Evolutionary conservation across 768 basidiomycete genomes (phyloP), one percentile per base, ranked within the genome.

Genomic region (Trametopsis cervina): DNA sequence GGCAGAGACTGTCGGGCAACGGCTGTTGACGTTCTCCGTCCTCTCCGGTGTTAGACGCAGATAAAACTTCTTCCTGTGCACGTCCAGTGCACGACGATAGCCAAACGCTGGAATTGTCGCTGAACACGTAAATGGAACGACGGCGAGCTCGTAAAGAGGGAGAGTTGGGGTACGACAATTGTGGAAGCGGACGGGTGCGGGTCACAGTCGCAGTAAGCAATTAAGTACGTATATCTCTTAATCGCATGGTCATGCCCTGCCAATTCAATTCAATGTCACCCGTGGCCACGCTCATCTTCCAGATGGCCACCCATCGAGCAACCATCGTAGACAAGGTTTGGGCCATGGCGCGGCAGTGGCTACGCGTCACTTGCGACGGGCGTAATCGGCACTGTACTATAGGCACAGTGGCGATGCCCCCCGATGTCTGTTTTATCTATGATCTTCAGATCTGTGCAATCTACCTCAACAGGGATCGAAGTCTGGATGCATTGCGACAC

Each of bases 401-500:
- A n/a, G n/a, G 45, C 36, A 46, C 37, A 52, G 40, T 40, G 29
- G 35, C 46, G 25, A 25, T 40, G 26, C 23, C 25, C 40, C 52
- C 54, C 51, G 51, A 51, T 55, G 54, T 42, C 53, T 38, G 26
- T 42, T 36, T 36, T 25, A 17, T 18, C 13, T 23, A 22, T 22
- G 41, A 9, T 24, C 23, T 26, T 39, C 45, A 38, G 37, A 46
- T 46, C 37, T 39, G n/a, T 25, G 11, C 20, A 10, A 35, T 35
- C 23, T 37, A 23, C 18, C 18, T 21, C 15, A 36, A n/a, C n/a
- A n/a, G n/a, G n/a, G 51, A 52, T 47, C 42, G 51, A 52, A 35
- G 36, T 47, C 45, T 49, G 54, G 35, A 56, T 60, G 53, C 53
- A 56, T 56, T 56, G 49, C 53, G 42, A 49, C 41, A 54, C 49